Evolutionary conservation across 2,329 filamentous ascomycete species (phyloP), one percentile per base, ranked within the genome.

Genomic region (Arthrobotrys iridis): DNA sequence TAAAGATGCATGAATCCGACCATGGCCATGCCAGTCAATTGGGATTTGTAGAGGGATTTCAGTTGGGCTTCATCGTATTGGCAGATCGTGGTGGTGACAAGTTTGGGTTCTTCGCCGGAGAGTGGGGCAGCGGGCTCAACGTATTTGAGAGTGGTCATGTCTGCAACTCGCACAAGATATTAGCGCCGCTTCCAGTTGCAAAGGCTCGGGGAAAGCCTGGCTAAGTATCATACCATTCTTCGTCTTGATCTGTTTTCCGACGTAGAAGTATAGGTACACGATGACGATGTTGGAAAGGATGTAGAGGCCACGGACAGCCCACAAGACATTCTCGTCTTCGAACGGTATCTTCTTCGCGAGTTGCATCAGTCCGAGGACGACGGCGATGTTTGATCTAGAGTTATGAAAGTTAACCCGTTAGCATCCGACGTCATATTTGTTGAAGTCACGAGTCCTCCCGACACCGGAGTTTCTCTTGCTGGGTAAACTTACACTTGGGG

Each of bases 1-100:
- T 98, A 99, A 77, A 99, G 79, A 86, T 99, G 95, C 94, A 99
- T 98, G 81, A 97, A 92, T 77, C 84, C 89, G 94, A 99, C 98
- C 93, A 99, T 99, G 83, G 88, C 93, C 72, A 99, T 87, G 75
- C 95, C 95, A 92, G 97, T 98, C 81, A 96, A 85, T 85, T 98
- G 94, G 78, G 90, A 88, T 84, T 95, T 95, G 87, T 94, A 92
- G 78, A 93, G 87, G 78, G 88, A 86, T 84, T 91, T 91, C 82
- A 98, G 87, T 86, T 98, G 94, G 80, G 87, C 85, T 80, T 89
- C 86, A 84, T 99, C 95, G 87, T 99, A 99, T 81, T 93, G 93
- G 85, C 96, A 91, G 83, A 97, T 88, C 77, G 95, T 99, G 77
- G 95, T 99, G 70, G 94, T 97, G 80, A 98, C 91, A 80, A 96